These are phyloP conservation scores for Vaccinium darrowii DNA, from an alignment of 148 eudicot species.

Conservation along the genomic window DNA sequence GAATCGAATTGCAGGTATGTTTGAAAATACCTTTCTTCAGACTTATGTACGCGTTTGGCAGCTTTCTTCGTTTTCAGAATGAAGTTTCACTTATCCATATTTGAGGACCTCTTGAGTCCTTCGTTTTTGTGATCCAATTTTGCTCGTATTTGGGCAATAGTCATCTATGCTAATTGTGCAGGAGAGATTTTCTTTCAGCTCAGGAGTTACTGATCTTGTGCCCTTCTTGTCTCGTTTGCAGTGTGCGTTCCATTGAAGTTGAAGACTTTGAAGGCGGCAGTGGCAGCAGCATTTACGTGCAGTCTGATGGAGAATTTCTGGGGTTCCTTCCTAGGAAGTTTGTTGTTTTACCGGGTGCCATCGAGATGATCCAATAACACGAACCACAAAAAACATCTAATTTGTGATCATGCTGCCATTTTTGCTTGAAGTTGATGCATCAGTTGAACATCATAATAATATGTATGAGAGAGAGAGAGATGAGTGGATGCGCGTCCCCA, in stretches of 20 bases:
- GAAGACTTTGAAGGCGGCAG: conserved; percentile 49
- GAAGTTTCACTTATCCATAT: background rate
- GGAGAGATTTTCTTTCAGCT: background rate
- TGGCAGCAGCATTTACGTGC: conserved; percentile 53
- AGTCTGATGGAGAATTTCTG: conserved; percentile 89
- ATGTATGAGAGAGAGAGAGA: background rate
- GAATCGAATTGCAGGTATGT: background rate
- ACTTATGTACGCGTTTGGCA: background rate
- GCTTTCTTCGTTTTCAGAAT: background rate
- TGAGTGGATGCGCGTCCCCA: background rate
- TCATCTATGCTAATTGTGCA: background rate
- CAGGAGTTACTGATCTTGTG: conserved; percentile 5
- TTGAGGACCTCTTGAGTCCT: background rate
- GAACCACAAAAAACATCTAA: conserved; percentile 6
- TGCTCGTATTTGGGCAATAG: background rate
- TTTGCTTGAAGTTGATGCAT: background rate
- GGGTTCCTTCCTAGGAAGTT: conserved; percentile 90
- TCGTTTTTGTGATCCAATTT: background rate
- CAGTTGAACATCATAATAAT: background rate
- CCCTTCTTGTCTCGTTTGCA: conserved; percentile 28
- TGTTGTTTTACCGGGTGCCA: conserved; percentile 61
- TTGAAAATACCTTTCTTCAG: background rate
- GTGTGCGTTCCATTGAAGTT: conserved; percentile 70
- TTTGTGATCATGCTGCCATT: background rate
- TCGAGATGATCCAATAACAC: conserved; percentile 67